These are phyloP conservation scores for Byssothecium circinans DNA, from an alignment of 2,329 filamentous ascomycete genomes.

Conservation along the genomic window DNA sequence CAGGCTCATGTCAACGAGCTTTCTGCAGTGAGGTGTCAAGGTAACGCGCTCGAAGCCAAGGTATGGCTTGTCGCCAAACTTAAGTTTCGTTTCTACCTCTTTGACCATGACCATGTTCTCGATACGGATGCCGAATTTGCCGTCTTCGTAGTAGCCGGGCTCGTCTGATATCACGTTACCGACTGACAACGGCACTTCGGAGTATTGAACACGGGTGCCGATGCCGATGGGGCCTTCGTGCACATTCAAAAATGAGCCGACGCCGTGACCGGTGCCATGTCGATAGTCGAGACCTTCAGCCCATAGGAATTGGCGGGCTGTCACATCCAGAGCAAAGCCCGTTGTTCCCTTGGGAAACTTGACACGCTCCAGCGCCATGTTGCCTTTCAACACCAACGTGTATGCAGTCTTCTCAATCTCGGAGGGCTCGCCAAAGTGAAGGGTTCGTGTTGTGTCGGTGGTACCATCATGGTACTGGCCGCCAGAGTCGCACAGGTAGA, in stretches of 20 bases:
- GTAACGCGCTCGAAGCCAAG: conserved; percentile 96
- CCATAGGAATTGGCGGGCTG: conserved; percentile 93
- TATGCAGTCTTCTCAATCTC: conserved; percentile 85
- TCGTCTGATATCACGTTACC: conserved; percentile 97
- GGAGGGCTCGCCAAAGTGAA: conserved; percentile 86
- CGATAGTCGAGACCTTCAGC: conserved; percentile 90
- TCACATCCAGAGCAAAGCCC: conserved; percentile 83
- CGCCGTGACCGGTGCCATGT: conserved; percentile 93
- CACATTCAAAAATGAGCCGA: conserved; percentile 93
- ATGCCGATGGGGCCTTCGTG: conserved; percentile 98
- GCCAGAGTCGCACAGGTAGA: conserved; percentile 96
- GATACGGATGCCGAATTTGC: conserved; percentile 90
- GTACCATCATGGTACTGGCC: conserved; percentile 96
- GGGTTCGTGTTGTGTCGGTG: conserved; percentile 89
- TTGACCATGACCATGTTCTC: conserved; percentile 93
- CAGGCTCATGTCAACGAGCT: conserved; percentile 74
- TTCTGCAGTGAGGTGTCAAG: conserved; percentile 92
- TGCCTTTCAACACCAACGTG: conserved; percentile 90
- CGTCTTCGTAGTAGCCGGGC: conserved; percentile 96
- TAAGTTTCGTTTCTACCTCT: conserved; percentile 82
- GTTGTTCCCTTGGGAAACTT: conserved; percentile 95
- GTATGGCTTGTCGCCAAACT: conserved; percentile 92
- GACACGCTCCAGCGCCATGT: conserved; percentile 83
- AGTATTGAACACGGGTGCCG: conserved; percentile 86
- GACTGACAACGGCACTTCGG: conserved; percentile 84